Evolutionary conservation across 495 filamentous ascomycete genomes (phyloP).

Genomic region (Penicillium nucicola): DNA sequence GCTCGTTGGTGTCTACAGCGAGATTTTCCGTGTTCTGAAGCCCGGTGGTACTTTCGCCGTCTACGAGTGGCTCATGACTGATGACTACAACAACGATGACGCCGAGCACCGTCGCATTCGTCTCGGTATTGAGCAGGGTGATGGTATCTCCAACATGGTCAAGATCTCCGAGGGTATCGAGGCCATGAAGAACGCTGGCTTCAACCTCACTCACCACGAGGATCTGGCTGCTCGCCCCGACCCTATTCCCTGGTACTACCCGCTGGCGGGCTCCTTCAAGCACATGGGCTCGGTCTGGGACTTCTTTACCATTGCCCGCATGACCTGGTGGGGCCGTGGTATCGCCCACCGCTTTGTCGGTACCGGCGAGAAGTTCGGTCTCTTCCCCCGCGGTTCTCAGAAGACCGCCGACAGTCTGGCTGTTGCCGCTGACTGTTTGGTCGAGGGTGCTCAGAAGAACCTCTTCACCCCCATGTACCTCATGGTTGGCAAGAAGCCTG

Average conservation of each 20-base stretch:
- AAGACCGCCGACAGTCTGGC: slow-evolving; percentile 93
- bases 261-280: slow-evolving; percentile 76
- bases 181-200: slow-evolving; percentile 87
- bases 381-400: slow-evolving; percentile 83
- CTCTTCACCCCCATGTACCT: slow-evolving; percentile 99
- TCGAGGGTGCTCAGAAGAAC: slow-evolving; percentile 86
- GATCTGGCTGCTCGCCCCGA: slow-evolving; percentile 84
- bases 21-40: slow-evolving; percentile 95
- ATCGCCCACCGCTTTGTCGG: slow-evolving; percentile 78
- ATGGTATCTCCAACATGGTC: slow-evolving; percentile 99
- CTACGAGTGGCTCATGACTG: slow-evolving; percentile 99
- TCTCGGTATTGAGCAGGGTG: slow-evolving; percentile 91
- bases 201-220: slow-evolving; percentile 80
- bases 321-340: slow-evolving; percentile 83
- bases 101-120: slow-evolving; percentile 85
- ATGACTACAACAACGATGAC: slow-evolving; percentile 88
- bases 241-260: slow-evolving; percentile 90
- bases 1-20: slow-evolving; percentile 89
- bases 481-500: slow-evolving; percentile 92
- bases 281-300: slow-evolving; percentile 79
- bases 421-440: slow-evolving; percentile 78
- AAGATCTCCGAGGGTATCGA: slow-evolving; percentile 75
- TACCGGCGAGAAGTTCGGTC: slow-evolving; percentile 65
- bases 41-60: slow-evolving; percentile 95
- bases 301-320: slow-evolving; percentile 77